These are phyloP conservation scores for Zopfochytrium polystomum DNA, from an alignment of 371 early-diverging fungal genomes.

Conservation along the genomic window DNA sequence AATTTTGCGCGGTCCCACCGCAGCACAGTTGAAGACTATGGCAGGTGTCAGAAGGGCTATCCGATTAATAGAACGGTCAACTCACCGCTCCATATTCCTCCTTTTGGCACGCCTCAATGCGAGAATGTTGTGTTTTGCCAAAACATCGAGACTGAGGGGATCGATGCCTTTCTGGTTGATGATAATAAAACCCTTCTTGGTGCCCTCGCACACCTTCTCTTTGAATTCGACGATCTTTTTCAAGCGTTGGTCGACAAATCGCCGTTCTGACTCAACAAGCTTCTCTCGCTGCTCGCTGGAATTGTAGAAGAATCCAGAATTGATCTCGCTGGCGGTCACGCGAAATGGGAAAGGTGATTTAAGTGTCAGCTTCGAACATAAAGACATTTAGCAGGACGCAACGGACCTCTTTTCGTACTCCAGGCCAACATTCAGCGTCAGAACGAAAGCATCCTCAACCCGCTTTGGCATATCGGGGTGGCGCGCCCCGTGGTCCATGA, in stretches of 20 bases:
- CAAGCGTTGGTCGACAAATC: constrained; percentile 92
- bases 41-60: not conserved
- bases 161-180: constrained; percentile 99
- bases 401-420: constrained; percentile 99
- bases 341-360: not conserved
- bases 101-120: constrained; percentile 99
- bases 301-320: constrained; percentile 99
- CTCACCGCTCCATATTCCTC: constrained; percentile 97
- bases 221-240: constrained; percentile 96
- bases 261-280: constrained; percentile 97
- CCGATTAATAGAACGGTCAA: not conserved
- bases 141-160: constrained; percentile 95
- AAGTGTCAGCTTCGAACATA: not conserved
- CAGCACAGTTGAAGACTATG: constrained; percentile 87
- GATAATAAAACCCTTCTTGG: constrained; percentile 89
- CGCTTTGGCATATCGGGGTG: constrained; percentile 99
- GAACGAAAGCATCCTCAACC: constrained; percentile 85
- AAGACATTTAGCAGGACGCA: no score
- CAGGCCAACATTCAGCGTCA: constrained; percentile 97
- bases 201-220: constrained; percentile 84
- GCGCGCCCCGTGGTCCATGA: constrained; percentile 99
- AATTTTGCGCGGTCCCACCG: constrained; percentile 97
- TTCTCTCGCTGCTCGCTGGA: constrained; percentile 97
- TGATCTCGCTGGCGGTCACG: constrained; percentile 79
- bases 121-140: constrained; percentile 94